A percentile compares a stretch with the other conserved stretches of the same genome.
These are phyloP conservation scores for Pulicaria dysenterica DNA, from an alignment of 129 eudicot species.

Conservation along the genomic window DNA sequence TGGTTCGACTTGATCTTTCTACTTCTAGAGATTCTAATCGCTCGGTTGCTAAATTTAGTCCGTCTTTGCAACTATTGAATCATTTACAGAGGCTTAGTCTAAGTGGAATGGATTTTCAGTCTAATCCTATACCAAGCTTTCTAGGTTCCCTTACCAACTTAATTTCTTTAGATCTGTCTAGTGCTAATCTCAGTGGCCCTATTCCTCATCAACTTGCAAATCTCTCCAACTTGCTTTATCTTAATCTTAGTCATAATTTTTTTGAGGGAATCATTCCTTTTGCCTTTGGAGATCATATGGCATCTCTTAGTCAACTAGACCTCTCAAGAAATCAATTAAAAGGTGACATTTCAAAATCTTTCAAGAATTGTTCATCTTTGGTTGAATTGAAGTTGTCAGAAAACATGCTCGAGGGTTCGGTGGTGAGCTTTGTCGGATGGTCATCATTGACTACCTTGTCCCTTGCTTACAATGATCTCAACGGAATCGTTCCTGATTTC, in stretches of 20 bases:
- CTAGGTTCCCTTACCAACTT: conserved; percentile 30
- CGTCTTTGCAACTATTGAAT: conserved; percentile 20
- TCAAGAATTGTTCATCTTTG: conserved; percentile 24
- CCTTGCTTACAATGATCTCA: neutral
- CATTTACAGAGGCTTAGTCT: conserved; percentile 24
- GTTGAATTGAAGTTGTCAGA: conserved; percentile 8
- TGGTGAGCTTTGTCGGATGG: conserved; percentile 19
- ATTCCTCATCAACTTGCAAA: conserved; percentile 32
- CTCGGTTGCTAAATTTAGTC: conserved; percentile 27
- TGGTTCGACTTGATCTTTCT: conserved; percentile 23
- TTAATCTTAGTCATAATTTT: conserved; percentile 7
- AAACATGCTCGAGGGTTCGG: conserved; percentile 33
- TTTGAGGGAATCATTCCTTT: conserved; percentile 23
- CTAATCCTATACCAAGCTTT: conserved; percentile 14
- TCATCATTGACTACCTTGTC: neutral
- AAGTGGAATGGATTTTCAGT: neutral
- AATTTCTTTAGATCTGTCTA: conserved; percentile 1
- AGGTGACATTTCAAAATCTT: conserved; percentile 20
- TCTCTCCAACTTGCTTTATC: conserved; percentile 30
- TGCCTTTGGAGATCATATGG: neutral
- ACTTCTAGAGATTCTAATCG: too few species aligned
- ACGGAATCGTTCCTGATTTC: neutral
- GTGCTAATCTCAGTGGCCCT: conserved; percentile 7
- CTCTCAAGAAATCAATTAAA: neutral
- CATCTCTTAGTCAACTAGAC: conserved; percentile 11